Percentiles rank a stretch among this genome's conserved stretches.
Conservation (phyloP, 176 grass and related monocot species). For the bread wheat (Triticum aestivum) region DNA sequence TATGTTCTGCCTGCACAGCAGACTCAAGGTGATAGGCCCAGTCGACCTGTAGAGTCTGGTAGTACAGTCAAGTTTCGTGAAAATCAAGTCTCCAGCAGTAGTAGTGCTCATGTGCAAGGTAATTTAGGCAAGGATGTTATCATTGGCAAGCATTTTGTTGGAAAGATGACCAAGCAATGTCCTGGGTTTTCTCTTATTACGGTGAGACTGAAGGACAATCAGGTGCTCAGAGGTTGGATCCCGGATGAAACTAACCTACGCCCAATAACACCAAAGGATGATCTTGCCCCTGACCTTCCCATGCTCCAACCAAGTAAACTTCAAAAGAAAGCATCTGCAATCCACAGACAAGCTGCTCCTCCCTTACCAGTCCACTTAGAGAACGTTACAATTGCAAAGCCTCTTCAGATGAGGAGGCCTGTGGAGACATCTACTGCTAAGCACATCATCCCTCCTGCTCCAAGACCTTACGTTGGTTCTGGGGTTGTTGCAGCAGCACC, state of each 20-base stretch:
- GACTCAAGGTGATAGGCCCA: background rate
- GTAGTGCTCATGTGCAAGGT: background rate
- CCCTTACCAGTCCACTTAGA: conserved; percentile 38
- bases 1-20: conserved; percentile 21
- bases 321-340: conserved; percentile 40
- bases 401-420: conserved; percentile 59
- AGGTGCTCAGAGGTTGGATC: conserved; percentile 56
- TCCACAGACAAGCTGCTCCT: conserved; percentile 28
- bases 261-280: conserved; percentile 35
- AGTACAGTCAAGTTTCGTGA: conserved; percentile 10
- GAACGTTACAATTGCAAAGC: conserved; percentile 54
- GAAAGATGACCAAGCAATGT: conserved; percentile 38
- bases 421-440: conserved; percentile 36
- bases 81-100: background rate
- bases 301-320: conserved; percentile 36
- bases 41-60: conserved; percentile 14
- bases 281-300: conserved; percentile 43
- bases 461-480: conserved; percentile 39
- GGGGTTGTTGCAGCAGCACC: conserved; percentile 41
- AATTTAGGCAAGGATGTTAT: conserved; percentile 35
- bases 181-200: conserved; percentile 50
- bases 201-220: conserved; percentile 51
- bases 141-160: conserved; percentile 49
- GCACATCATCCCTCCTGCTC: conserved; percentile 6
- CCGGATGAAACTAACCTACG: conserved; percentile 44